Evolutionary conservation across 129 eudicot genomes (phyloP), one percentile per base, ranked within the genome.

Genomic region (Escallonia rubra): DNA sequence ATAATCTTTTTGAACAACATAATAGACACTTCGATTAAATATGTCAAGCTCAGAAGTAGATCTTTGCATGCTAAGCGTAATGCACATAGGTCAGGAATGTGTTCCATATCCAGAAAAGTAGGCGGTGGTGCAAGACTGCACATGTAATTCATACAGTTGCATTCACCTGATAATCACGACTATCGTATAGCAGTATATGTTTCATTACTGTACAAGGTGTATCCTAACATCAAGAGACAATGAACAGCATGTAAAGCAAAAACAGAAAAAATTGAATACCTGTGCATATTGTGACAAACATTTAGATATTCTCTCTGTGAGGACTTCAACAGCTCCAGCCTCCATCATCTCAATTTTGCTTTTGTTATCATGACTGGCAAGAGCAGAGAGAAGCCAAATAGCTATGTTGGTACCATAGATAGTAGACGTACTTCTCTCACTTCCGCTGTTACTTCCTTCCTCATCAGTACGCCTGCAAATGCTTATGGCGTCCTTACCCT

Each of bases 331-430:
- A 23, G 88, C 89, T 61, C 87, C 99, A 73, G 97, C 99, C 72
- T 87, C 97, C 95, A 87, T 82, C 64, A 94, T 83, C 80, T 82
- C 90, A 72, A 48, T 70, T 85, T 80, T 94, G 74, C 85, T 78
- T 74, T 75, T 85, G 66, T 71, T 93, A 75, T 87, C 90, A 70
- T 78, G 76, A 79, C 88, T 73, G 71, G 99, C 96, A 72, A 94
- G 82, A 62, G 85, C 84, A 72, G 96, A 84, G 61, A 94, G 93
- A 59, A 94, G 85, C 99, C 99, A 94, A 75, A 86, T 80, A 51
- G 87, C 88, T 13, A 90, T 85, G 77, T 85, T 89, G 60, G 82
- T 69, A 41, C 97, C 96, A 70, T 62, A 78, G 43, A 94, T 80
- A 46, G 81, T 78, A 10, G 84, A 74, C 48, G 97, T 82, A 66